A percentile compares a stretch with the other conserved stretches of the same genome.
Conservation (phyloP, 1,284 basidiomycete species). For the Exobasidium rhododendri region DNA sequence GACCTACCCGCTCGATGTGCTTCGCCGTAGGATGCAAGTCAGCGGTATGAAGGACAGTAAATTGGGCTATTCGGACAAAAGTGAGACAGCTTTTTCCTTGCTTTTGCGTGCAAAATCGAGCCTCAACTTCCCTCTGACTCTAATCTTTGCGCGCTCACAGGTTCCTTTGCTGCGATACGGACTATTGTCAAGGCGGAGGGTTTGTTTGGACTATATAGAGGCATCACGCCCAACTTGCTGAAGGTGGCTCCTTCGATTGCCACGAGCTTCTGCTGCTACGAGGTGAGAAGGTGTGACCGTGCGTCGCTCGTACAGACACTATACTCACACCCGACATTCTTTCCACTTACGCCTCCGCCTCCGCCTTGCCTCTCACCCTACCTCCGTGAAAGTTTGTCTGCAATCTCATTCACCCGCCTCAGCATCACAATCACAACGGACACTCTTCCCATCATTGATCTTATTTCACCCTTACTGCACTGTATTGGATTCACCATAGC, state of each 20-base stretch:
- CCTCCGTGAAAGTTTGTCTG: constrained; percentile 3
- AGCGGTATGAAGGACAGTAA: constrained; percentile 72
- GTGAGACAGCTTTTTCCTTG: constrained; percentile 26
- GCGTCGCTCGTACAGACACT: no score
- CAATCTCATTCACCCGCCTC: constrained; percentile 1
- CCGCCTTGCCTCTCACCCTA: no score
- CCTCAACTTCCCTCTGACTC: neutral
- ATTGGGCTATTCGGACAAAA: constrained; percentile 68
- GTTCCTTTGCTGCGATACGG: constrained; percentile 65
- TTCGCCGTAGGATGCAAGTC: constrained; percentile 92
- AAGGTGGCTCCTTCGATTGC: constrained; percentile 59
- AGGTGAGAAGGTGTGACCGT: constrained; percentile 20
- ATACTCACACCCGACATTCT: no score
- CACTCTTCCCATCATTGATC: neutral
- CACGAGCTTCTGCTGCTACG: constrained; percentile 46
- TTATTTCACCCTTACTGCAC: neutral
- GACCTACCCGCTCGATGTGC: constrained; percentile 92
- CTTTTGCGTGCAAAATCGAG: neutral
- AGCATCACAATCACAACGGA: neutral
- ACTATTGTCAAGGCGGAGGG: constrained; percentile 74
- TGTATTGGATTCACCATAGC: neutral
- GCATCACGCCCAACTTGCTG: constrained; percentile 86
- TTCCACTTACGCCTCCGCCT: neutral
- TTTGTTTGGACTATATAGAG: constrained; percentile 72
- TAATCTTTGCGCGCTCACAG: neutral